Base-by-base conservation (phyloP, 495 filamentous ascomycete species). In the Cryomyces minteri region DNA sequence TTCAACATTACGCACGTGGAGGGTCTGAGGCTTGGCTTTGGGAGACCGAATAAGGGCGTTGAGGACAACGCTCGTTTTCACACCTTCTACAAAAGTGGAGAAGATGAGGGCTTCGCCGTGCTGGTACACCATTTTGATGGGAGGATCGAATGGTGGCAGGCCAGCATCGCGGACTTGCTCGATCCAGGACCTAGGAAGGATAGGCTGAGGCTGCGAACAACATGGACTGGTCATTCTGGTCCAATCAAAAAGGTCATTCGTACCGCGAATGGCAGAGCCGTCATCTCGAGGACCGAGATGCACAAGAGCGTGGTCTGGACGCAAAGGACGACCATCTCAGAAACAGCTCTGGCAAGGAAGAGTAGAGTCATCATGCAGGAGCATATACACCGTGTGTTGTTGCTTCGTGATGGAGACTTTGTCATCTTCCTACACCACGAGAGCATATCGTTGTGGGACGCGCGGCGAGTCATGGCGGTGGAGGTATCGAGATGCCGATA, bases 1-100 rank as follows among this genome's bases (percentile, higher is more conserved):
- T 94, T 93, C 66, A 93, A 93, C 52, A 76, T 96, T 53, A 77
- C 85, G 5, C 83, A 94, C 58, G 76, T 84, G 25, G 77, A 84
- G 49, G 71, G 79, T 5, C 57, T 83, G 44, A 67, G 76, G 42
- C 67, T 92, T 33, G 72, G 74, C 29, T 79, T 93, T 50, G 61
- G 75, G 42, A 62, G 62, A n/a, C 62, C 59, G 5, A 45, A 64
- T 5, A 49, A 56, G 4, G 51, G 55, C 0, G 51, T 66, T 9
- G 67, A 73, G 10, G 66, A 75, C 46, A 74, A 88, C 62, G 72
- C 81, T 10, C 82, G 80, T 53, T 75, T 88, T 41, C 69, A 78
- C 51, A 75, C 70, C 40, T 93, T 92, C 56, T 82, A 78, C 32
- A 67, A 63, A 49, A 71, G 73, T 45, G 62, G 67, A 29, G 58